Evolutionary conservation across 2,329 filamentous ascomycete species (phyloP).

Genomic region (Fusarium sp.): DNA sequence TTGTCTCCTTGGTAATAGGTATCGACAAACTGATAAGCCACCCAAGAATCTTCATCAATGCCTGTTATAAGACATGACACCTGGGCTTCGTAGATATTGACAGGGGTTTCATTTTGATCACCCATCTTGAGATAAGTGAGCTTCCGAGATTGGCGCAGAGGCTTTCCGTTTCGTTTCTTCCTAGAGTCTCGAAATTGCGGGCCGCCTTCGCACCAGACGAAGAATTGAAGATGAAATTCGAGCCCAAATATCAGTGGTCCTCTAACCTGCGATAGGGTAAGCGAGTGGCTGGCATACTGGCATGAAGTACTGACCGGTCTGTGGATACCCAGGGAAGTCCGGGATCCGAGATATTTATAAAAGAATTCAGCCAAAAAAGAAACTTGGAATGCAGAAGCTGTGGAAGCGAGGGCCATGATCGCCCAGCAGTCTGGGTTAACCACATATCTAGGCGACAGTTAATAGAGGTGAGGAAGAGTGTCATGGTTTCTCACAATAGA

Average conservation of each 20-base stretch:
- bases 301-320: neutral
- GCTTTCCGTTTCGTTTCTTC: neutral
- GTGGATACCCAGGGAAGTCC: neutral
- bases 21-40: slow-evolving; percentile 4
- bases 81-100: neutral
- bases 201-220: slow-evolving; percentile 4
- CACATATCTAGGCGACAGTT: neutral
- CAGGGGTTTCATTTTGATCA: neutral
- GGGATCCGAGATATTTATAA: slow-evolving; percentile 7
- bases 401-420: neutral
- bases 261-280: neutral
- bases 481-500: neutral
- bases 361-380: neutral
- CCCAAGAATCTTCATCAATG: slow-evolving; percentile 5
- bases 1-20: neutral
- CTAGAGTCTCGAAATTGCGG: neutral
- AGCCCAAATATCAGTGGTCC: slow-evolving; percentile 1
- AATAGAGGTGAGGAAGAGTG: rapidly evolving
- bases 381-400: neutral
- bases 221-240: slow-evolving; percentile 7
- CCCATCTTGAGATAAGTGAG: neutral
- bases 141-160: neutral
- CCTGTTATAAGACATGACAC: neutral
- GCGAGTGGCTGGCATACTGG: too few species aligned
- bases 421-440: slow-evolving; percentile 3